Base-by-base conservation (phyloP, 2,329 filamentous ascomycete genomes). In the Setomelanomma holmii region DNA sequence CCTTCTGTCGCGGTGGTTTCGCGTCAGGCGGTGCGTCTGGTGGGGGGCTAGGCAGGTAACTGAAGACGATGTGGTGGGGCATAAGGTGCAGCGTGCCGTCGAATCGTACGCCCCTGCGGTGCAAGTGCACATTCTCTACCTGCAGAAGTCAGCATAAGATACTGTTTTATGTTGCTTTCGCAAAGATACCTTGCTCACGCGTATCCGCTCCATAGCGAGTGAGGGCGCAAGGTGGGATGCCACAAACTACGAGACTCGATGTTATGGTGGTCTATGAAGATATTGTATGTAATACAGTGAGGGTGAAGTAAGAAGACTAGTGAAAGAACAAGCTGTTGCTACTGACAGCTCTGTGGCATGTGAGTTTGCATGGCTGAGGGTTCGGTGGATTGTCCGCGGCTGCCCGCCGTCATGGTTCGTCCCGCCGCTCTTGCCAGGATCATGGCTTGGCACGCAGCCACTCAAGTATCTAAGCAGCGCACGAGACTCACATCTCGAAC, bases 61-160 rank as follows among this genome's bases (percentile, higher is more conserved):
- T 83, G 76, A 88, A 88, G 65, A 87, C 85, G 46, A 88, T 77
- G 68, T 88, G 85, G 74, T 87, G 84, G 69, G 82, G 80, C 64
- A 82, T 85, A 49, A 88, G 76, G 67, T 86, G 83, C 47, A 88
- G 77, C n/a, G 82, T 84, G 60, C 86, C 85, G 55, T 79, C 77
- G 59, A 83, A 79, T 55, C 81, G 79, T 57, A 80, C 78, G 52
- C 84, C 84, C 67, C 80, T 81, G 52, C 83, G 80, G 64, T 82
- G 79, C 50, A 87, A 78, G 60, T 80, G 83, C 66, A 87, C 84
- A 74, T 86, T 79, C 56, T 89, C 84, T 64, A 87, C 82, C 83
- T 83, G 46, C 22, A 16, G 34, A n/a, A 40, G 47, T 67, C 44
- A 66, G 58, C 53, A 27, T 34, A 27, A 22, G 14, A 40, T 42